Evolutionary conservation across 495 filamentous ascomycete genomes (phyloP).

Genomic region (Annulohypoxylon nitens): DNA sequence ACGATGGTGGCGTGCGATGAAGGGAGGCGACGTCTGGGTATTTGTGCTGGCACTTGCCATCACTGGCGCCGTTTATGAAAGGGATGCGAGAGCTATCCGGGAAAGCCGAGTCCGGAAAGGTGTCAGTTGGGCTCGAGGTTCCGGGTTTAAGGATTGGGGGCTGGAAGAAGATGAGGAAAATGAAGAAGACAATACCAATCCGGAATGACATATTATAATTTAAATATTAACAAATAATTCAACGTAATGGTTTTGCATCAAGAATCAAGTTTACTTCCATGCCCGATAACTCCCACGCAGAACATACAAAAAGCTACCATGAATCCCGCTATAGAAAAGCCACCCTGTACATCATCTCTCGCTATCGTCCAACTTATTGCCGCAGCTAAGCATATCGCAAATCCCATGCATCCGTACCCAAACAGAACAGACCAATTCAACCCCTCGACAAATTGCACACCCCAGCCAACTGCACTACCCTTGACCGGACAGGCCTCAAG

Average conservation of each 20-base stretch:
- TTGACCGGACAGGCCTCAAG: constrained; percentile 17
- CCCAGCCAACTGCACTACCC: constrained; percentile 28
- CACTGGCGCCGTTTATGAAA: constrained; percentile 83
- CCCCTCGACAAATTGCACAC: constrained; percentile 27
- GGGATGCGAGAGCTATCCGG: constrained; percentile 73
- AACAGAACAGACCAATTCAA: constrained; percentile 23
- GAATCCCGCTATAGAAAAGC: constrained; percentile 29
- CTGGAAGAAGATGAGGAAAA: constrained; percentile 53
- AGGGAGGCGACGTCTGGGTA: constrained; percentile 84
- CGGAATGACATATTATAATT: too few relatives aligned
- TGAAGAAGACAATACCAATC: not conserved
- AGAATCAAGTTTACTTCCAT: too few relatives aligned
- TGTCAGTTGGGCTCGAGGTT: constrained; percentile 78
- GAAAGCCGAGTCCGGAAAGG: constrained; percentile 77
- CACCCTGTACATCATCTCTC: constrained; percentile 26
- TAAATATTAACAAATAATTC: too few relatives aligned
- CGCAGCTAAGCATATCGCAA: not conserved
- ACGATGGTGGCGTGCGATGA: constrained; percentile 83
- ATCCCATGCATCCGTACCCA: constrained; percentile 7
- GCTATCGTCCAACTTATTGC: constrained; percentile 20
- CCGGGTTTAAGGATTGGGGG: constrained; percentile 63
- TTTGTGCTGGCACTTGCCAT: constrained; percentile 82
- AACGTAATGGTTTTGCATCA: too few relatives aligned
- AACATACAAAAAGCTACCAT: constrained; percentile 17
- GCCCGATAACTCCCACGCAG: too few relatives aligned